phyloP scores from a whole-genome alignment of 2,329 filamentous ascomycete genomes.

The Cadophora gregata region DNA sequence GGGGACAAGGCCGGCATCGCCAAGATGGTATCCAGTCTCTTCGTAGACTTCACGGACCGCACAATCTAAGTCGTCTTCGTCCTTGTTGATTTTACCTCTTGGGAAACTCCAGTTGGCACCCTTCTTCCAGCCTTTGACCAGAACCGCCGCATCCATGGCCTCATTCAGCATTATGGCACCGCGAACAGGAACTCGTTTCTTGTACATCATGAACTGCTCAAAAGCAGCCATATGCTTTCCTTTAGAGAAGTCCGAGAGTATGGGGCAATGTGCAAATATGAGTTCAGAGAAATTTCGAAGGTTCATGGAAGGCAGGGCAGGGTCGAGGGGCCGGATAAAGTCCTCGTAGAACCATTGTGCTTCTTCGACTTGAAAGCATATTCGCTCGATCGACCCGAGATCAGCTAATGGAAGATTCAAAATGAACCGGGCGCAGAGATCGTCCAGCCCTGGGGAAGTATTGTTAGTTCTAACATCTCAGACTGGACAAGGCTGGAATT shows the following conservation, averaged over 20 bases:
- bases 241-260: constrained; percentile 80
- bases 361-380: constrained; percentile 99
- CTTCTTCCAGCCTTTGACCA: constrained; percentile 99
- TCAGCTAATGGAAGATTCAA: constrained; percentile 95
- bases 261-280: constrained; percentile 93
- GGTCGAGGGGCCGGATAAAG: constrained; percentile 91
- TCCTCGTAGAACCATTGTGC: constrained; percentile 99
- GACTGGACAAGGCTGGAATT: constrained; percentile 19
- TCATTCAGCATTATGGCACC: constrained; percentile 93
- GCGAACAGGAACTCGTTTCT: constrained; percentile 90
- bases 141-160: constrained; percentile 89
- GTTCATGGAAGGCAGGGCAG: constrained; percentile 81
- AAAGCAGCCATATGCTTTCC: constrained; percentile 84
- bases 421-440: constrained; percentile 96
- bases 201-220: constrained; percentile 91
- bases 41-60: constrained; percentile 94
- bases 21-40: constrained; percentile 90
- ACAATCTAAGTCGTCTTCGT: constrained; percentile 92
- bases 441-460: constrained; percentile 78
- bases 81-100: constrained; percentile 96
- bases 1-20: constrained; percentile 75
- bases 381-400: constrained; percentile 85
- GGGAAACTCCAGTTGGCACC: constrained; percentile 96
- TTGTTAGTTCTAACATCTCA: constrained; percentile 31
- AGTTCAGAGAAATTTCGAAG: constrained; percentile 85